phyloP scores from a whole-genome alignment of 2,329 filamentous ascomycete genomes.

The Hymenoscyphus fraxineus region DNA sequence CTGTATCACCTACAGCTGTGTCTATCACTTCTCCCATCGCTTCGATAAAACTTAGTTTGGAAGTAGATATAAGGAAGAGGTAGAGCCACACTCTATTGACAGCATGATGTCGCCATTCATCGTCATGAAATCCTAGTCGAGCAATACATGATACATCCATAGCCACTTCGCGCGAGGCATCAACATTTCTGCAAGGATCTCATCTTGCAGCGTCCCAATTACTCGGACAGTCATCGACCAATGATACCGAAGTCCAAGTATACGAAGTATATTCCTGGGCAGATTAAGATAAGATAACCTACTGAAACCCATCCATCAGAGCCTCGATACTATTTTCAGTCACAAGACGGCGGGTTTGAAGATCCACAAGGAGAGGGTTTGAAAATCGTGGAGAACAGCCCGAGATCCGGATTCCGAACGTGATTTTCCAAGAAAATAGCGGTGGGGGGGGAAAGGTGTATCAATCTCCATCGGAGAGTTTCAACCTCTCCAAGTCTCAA shows the following conservation, averaged over 20 bases:
- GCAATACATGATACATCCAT: slow-evolving; percentile 7
- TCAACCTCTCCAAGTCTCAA: slow-evolving; percentile 7
- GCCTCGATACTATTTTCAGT: too few relatives aligned
- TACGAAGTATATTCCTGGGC: too few relatives aligned
- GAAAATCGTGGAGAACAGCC: slow-evolving; percentile 15
- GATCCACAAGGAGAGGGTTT: slow-evolving; percentile 6
- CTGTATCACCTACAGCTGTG: slow-evolving; percentile 6
- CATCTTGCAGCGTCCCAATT: slow-evolving; percentile 14
- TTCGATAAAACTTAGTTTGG: slow-evolving; percentile 5
- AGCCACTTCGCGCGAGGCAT: slow-evolving; percentile 10
- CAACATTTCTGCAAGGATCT: slow-evolving; percentile 7
- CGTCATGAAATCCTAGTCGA: slow-evolving; percentile 2
- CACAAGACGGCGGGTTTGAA: too few relatives aligned
- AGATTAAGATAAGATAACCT: too few relatives aligned
- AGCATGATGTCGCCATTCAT: slow-evolving; percentile 10
- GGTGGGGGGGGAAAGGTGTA: slow-evolving; percentile 15
- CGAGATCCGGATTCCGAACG: slow-evolving; percentile 3
- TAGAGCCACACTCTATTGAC: slow-evolving; percentile 10
- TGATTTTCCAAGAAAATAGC: slow-evolving; percentile 13
- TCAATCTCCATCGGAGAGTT: slow-evolving; percentile 11
- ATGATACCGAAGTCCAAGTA: not conserved
- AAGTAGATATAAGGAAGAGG: slow-evolving; percentile 16
- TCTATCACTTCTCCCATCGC: slow-evolving; percentile 9
- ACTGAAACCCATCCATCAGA: too few relatives aligned
- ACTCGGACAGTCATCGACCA: slow-evolving; percentile 7